Conservation (phyloP, 805 yeast genomes). For the Starmera caribaea region DNA sequence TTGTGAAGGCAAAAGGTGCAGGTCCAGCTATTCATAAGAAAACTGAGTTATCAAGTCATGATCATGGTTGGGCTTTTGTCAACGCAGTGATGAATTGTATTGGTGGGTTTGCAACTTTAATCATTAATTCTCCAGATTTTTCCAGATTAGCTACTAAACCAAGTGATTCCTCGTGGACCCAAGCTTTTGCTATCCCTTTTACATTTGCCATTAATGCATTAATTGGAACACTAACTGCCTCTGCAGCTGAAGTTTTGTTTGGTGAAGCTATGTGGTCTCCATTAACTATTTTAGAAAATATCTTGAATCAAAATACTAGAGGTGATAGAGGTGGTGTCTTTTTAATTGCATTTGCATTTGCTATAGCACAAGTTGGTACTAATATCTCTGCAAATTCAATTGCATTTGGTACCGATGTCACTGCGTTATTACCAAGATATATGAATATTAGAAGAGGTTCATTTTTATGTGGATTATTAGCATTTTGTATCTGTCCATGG, state of each 20-base stretch:
- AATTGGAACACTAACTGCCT: conserved; percentile 77
- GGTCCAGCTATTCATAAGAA: conserved; percentile 61
- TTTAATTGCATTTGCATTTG: conserved; percentile 59
- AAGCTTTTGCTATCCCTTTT: conserved; percentile 58
- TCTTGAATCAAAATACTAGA: conserved; percentile 40
- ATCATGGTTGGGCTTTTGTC: conserved; percentile 76
- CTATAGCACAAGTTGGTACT: conserved; percentile 70
- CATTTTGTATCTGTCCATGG: conserved; percentile 78
- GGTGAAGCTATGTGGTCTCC: conserved; percentile 80
- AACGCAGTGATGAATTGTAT: conserved; percentile 69
- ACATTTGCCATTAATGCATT: conserved; percentile 74
- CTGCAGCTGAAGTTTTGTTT: conserved; percentile 61
- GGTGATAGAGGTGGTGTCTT: conserved; percentile 78
- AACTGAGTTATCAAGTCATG: conserved; percentile 44
- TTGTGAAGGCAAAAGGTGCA: conserved; percentile 70
- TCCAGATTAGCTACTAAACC: conserved; percentile 67
- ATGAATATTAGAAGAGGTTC: conserved; percentile 76
- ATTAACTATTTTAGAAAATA: conserved; percentile 49
- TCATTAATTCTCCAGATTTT: conserved; percentile 84
- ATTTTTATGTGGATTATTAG: conserved; percentile 63
- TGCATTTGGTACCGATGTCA: conserved; percentile 65
- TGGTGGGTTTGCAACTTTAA: conserved; percentile 83
- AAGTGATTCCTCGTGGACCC: conserved; percentile 42
- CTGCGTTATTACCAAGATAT: conserved; percentile 54
- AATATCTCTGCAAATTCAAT: conserved; percentile 66